A percentile compares a stretch with the other conserved stretches of the same genome.
These are phyloP conservation scores for Mercurialis annua DNA, from an alignment of 345 rosid genomes.

Conservation along the genomic window DNA sequence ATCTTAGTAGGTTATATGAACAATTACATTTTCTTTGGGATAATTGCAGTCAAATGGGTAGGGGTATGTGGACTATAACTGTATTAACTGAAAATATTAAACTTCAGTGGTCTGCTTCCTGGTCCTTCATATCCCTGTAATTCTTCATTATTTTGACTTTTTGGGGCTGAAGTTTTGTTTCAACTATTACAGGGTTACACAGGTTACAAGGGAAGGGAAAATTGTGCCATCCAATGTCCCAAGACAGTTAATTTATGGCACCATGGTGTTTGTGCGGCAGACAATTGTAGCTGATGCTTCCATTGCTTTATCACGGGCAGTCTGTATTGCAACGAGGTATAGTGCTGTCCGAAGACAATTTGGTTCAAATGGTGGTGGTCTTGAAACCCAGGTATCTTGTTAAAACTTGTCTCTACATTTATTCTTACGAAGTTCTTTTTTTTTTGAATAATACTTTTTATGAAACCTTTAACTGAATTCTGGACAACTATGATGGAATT, in stretches of 20 bases:
- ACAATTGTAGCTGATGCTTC: slow-evolving; percentile 89
- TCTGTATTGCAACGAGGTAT: slow-evolving; percentile 95
- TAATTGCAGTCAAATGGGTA: neutral
- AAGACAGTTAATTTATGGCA: slow-evolving; percentile 84
- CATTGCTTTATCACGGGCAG: slow-evolving; percentile 77
- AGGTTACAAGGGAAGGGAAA: slow-evolving; percentile 93
- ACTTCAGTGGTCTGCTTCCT: neutral
- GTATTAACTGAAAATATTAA: neutral
- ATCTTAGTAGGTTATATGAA: slow-evolving; percentile 8
- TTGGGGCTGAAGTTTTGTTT: slow-evolving; percentile 17
- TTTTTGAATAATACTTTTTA: neutral
- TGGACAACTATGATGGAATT: neutral
- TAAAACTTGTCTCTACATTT: neutral
- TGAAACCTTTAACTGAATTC: neutral
- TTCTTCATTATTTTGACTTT: neutral
- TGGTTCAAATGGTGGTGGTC: slow-evolving; percentile 66
- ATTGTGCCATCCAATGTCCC: slow-evolving; percentile 75
- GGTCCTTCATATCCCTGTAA: neutral
- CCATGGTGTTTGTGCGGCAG: slow-evolving; percentile 92
- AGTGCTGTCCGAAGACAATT: slow-evolving; percentile 97
- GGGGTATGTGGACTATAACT: neutral
- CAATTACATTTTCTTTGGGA: neutral
- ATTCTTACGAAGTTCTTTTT: neutral
- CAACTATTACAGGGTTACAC: slow-evolving; percentile 61
- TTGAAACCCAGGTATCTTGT: slow-evolving; percentile 74